Evolutionary conservation across 2,329 filamentous ascomycete species (phyloP).

Genomic region (Colletotrichum falcatum): DNA sequence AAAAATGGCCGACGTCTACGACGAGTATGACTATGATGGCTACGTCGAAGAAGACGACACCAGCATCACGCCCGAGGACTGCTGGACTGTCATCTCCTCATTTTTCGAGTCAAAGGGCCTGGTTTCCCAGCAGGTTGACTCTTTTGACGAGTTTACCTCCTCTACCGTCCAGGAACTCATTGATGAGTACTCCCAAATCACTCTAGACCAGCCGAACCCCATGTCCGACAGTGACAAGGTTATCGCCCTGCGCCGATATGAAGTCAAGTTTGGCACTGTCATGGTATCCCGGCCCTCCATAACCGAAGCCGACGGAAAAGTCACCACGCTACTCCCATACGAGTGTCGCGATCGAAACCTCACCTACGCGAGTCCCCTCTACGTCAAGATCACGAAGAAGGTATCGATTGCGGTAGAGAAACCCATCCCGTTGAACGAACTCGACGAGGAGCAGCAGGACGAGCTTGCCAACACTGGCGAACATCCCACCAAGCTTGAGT

Average conservation of each 20-base stretch:
- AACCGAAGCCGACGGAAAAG: conserved; percentile 91
- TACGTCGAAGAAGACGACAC: conserved; percentile 73
- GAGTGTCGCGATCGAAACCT: conserved; percentile 96
- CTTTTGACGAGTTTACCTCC: conserved; percentile 96
- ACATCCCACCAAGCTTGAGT: conserved; percentile 68
- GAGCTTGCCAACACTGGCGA: conserved; percentile 68
- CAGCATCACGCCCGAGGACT: conserved; percentile 93
- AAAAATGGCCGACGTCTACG: conserved; percentile 68
- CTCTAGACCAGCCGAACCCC: conserved; percentile 92
- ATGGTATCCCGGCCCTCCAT: conserved; percentile 91
- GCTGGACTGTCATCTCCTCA: conserved; percentile 96
- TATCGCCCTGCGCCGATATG: conserved; percentile 89
- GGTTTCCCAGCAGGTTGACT: conserved; percentile 97
- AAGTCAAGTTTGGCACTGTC: conserved; percentile 93
- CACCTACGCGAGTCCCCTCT: conserved; percentile 93
- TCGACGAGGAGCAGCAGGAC: conserved; percentile 73
- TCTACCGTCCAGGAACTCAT: conserved; percentile 96
- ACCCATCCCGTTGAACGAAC: conserved; percentile 73
- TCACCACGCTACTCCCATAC: conserved; percentile 88
- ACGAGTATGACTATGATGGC: conserved; percentile 74
- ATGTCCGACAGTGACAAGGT: conserved; percentile 80
- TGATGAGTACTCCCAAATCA: conserved; percentile 89
- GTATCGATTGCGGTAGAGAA: conserved; percentile 86
- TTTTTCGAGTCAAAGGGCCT: conserved; percentile 98
- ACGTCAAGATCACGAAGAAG: conserved; percentile 87